Conservation (phyloP, 495 filamentous ascomycete species). For the Penicillium chermesinum region DNA sequence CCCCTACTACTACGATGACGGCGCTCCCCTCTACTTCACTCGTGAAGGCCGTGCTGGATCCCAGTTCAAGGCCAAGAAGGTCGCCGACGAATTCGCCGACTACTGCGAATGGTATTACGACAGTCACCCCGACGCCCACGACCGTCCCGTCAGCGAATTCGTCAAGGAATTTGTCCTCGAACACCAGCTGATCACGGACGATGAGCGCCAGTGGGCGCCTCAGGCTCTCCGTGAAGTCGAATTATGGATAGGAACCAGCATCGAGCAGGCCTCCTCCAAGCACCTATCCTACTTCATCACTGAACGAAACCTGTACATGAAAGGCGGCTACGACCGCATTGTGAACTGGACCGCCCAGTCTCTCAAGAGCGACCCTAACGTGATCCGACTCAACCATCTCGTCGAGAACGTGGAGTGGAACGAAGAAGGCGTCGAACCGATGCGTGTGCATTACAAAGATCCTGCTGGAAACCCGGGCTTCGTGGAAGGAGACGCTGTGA, state of each 20-base stretch:
- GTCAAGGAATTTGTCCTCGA: conserved; percentile 17
- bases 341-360: conserved; percentile 20
- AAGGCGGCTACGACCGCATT: conserved; percentile 23
- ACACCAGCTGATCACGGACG: conserved; percentile 21
- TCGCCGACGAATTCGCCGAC: conserved; percentile 24
- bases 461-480: conserved; percentile 2
- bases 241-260: conserved; percentile 20
- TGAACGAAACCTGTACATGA: conserved; percentile 25
- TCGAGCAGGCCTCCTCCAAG: conserved; percentile 19
- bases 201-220: conserved; percentile 22
- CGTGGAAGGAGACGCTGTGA: conserved; percentile 15
- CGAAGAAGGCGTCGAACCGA: conserved; percentile 9
- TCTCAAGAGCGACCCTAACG: conserved; percentile 8
- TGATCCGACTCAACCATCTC: conserved; percentile 15
- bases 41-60: conserved; percentile 19
- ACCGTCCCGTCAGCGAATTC: conserved; percentile 19
- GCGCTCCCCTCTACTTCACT: conserved; percentile 18
- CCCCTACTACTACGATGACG: conserved; percentile 23
- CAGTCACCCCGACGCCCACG: conserved; percentile 20
- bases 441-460: conserved; percentile 14
- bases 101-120: conserved; percentile 24
- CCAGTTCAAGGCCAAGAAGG: conserved; percentile 26
- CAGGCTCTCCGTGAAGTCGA: conserved; percentile 23
- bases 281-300: conserved; percentile 23
- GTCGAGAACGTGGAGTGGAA: conserved; percentile 19